These are phyloP conservation scores for Brachypodium distachyon DNA, from an alignment of 202 grass and related monocot species.

Conservation along the genomic window DNA sequence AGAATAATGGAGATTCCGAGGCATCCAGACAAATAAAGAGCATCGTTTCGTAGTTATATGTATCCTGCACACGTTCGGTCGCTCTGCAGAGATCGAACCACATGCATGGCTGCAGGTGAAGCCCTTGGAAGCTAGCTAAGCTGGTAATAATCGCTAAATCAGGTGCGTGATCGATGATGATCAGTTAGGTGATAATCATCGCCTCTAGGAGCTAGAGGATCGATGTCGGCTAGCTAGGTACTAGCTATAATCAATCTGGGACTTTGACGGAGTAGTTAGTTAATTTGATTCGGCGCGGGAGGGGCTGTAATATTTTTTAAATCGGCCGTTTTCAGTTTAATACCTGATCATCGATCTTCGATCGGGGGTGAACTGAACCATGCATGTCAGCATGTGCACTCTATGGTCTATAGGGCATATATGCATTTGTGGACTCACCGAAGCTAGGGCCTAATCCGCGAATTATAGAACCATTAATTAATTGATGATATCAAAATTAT, in stretches of 20 bases:
- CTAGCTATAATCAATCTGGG: too few relatives aligned
- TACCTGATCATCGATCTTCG: not conserved
- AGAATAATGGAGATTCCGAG: not conserved
- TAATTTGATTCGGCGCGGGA: not conserved
- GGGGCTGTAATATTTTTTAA: not conserved
- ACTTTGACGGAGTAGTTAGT: not conserved
- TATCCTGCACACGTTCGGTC: not conserved
- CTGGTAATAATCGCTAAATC: not conserved
- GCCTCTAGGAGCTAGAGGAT: not conserved
- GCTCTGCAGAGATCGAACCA: not conserved
- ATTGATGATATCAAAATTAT: too few relatives aligned
- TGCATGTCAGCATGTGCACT: too few relatives aligned
- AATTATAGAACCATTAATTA: too few relatives aligned
- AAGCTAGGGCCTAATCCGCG: too few relatives aligned
- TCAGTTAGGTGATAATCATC: not conserved
- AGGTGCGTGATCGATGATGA: not conserved
- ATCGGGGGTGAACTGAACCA: not conserved
- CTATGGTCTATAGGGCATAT: too few relatives aligned
- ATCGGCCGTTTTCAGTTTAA: not conserved
- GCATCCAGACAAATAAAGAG: not conserved
- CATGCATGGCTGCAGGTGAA: slow-evolving; percentile 7
- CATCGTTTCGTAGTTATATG: not conserved
- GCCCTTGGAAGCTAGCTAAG: not conserved
- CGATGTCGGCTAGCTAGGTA: not conserved
- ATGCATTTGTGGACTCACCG: too few relatives aligned